A percentile compares a stretch with the other conserved stretches of the same genome.
Evolutionary conservation across 1,284 basidiomycete genomes (phyloP).

Genomic region (Marasmius sp.): DNA sequence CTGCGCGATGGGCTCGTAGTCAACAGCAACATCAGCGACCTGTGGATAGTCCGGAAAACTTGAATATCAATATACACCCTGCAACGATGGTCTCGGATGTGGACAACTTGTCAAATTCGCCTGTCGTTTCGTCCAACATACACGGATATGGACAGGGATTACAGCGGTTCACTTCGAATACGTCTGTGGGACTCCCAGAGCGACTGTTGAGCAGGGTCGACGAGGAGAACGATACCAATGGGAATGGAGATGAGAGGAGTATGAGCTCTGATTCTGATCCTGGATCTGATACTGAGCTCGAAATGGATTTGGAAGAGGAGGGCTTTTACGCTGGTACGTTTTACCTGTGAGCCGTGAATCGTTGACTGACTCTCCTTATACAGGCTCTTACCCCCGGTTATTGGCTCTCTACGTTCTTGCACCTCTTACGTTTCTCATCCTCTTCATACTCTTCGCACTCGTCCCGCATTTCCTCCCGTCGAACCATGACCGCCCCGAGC

Average conservation of each 20-base stretch:
- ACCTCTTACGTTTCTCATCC: conserved; percentile 48
- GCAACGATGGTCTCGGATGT: neutral
- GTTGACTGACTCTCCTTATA: neutral
- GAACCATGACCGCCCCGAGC: conserved; percentile 19
- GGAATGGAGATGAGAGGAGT: conserved; percentile 25
- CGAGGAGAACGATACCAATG: conserved; percentile 39
- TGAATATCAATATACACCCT: neutral
- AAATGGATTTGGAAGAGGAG: conserved; percentile 55
- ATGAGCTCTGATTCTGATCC: conserved; percentile 29
- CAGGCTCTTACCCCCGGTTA: conserved; percentile 62
- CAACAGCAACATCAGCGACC: neutral
- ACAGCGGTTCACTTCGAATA: conserved; percentile 6
- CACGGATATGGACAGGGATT: conserved; percentile 3
- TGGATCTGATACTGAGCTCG: conserved; percentile 36
- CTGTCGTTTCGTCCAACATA: neutral
- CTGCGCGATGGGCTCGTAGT: neutral
- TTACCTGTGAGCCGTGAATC: neutral
- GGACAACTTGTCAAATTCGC: neutral
- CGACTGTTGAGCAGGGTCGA: conserved; percentile 37
- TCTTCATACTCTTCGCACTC: conserved; percentile 47
- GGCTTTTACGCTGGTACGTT: conserved; percentile 60
- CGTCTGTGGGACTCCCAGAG: neutral
- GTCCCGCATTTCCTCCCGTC: conserved; percentile 50
- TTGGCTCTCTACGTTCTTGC: conserved; percentile 55
- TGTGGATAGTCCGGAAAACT: neutral